phyloP scores from a whole-genome alignment of 2,329 filamentous ascomycete species.

The Ascochyta rabiei region DNA sequence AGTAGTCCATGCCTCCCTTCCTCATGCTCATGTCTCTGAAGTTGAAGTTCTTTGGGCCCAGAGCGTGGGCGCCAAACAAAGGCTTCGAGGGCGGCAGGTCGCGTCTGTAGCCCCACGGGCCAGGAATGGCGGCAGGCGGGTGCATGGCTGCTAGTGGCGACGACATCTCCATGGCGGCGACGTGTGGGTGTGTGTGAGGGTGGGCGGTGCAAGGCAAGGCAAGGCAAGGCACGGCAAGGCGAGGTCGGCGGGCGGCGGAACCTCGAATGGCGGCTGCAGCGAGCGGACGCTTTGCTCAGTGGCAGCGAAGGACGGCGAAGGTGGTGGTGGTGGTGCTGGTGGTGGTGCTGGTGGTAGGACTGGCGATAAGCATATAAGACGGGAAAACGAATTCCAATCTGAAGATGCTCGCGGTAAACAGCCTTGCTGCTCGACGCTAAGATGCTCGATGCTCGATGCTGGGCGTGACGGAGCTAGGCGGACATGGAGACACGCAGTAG shows the following conservation, averaged over 20 bases:
- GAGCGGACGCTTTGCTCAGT: conserved; percentile 28
- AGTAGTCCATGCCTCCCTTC: conserved; percentile 76
- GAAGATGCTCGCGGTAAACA: conserved; percentile 44
- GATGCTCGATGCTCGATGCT: conserved; percentile 3
- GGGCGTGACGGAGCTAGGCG: conserved; percentile 24
- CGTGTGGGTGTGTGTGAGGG: conserved; percentile 65
- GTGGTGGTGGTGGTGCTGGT: conserved; percentile 20
- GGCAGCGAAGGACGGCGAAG: conserved; percentile 26
- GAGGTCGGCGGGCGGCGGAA: conserved; percentile 3
- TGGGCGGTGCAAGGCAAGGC: conserved; percentile 40
- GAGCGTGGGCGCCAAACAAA: conserved; percentile 60
- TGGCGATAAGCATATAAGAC: conserved; percentile 48
- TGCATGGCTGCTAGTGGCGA: conserved; percentile 95
- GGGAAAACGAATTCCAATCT: conserved; percentile 50
- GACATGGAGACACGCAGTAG: conserved; percentile 26
- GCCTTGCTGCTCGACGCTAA: conserved; percentile 20
- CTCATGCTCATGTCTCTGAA: conserved; percentile 77
- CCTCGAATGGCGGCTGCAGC: conserved; percentile 20
- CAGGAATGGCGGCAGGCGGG: conserved; percentile 65
- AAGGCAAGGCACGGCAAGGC: background rate
- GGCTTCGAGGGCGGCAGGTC: conserved; percentile 61
- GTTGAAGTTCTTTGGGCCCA: conserved; percentile 72
- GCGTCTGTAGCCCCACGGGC: conserved; percentile 66
- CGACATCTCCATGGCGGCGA: conserved; percentile 88
- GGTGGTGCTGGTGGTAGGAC: conserved; percentile 3